Evolutionary conservation across 306 rosid genomes (phyloP).

Genomic region (Sindora glabra): DNA sequence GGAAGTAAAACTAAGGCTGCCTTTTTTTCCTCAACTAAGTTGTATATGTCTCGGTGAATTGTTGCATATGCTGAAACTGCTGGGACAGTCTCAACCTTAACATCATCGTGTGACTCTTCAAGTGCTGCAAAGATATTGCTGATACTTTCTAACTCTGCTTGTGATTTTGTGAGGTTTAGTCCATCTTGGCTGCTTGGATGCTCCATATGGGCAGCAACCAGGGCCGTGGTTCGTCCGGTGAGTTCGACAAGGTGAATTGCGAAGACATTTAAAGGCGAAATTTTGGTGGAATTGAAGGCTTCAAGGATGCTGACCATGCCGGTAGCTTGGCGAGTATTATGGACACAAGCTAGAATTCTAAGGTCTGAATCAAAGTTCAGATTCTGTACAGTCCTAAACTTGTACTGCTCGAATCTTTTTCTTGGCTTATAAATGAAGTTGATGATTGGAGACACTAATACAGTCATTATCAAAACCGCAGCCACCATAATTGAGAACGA

Average conservation of each 20-base stretch:
- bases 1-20: neutral
- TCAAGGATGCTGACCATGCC: slow-evolving; percentile 18
- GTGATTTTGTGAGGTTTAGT: neutral
- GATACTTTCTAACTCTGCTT: neutral
- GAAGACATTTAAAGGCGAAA: slow-evolving; percentile 22
- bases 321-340: slow-evolving; percentile 10
- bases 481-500: slow-evolving; percentile 6
- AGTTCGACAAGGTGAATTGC: slow-evolving; percentile 27
- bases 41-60: slow-evolving; percentile 1
- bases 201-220: slow-evolving; percentile 22
- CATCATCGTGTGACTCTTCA: neutral
- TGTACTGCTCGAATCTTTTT: slow-evolving; percentile 16
- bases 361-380: slow-evolving; percentile 26
- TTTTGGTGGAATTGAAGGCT: slow-evolving; percentile 12
- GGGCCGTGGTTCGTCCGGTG: slow-evolving; percentile 22
- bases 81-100: neutral
- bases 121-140: neutral
- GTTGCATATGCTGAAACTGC: neutral
- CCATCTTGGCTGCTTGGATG: neutral
- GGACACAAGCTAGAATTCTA: slow-evolving; percentile 32
- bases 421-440: slow-evolving; percentile 20
- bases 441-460: slow-evolving; percentile 9
- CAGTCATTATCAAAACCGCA: slow-evolving; percentile 25
- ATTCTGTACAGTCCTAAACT: slow-evolving; percentile 22
- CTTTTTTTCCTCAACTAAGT: neutral